Base-by-base conservation (phyloP, 352 stramenopile genomes). In the Discostella stelligera region DNA sequence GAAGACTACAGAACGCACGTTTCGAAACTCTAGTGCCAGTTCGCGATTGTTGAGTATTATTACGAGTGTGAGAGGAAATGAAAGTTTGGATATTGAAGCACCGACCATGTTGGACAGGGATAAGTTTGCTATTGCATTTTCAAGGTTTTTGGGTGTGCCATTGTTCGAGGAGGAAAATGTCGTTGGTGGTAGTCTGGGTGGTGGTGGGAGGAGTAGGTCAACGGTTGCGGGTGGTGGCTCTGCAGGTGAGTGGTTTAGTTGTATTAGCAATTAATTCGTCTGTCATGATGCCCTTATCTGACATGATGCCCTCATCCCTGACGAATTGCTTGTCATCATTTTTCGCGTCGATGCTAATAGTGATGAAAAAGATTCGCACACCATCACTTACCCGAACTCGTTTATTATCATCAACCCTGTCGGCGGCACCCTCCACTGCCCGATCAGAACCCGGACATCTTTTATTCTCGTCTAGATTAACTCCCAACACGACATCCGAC, bases 111-210 rank as follows among this genome's bases (percentile, higher is more conserved):
- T 89, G 56, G 87, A 93, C 77, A 71, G 87, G 59, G 87, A 93
- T 71, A 93, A 91, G 54, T 91, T 91, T 79, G 87, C 87, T 0
- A 81, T 55, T 61, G 87, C 87, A n/a, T 93, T 93, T 83, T 50
- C 83, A 8, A 67, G 66, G 30, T 93, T 93, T 81, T 77, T 93
- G 21, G 71, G 74, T 27, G 71, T 93, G 32, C 85, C 85, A 11
- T 27, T 93, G 32, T 79, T 87, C 61, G 77, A 77, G 27, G 81
- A 86, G 55, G 56, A 74, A 64, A 66, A 25, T 27, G 69, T 53
- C 2, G 58, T 39, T 37, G 44, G 64, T 14, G 23, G 27, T 20
- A 50, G 63, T 6, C 41, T 49, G 32, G 56, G 37, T 44, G 49
- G 44, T 14, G 39, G 63, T 64, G 18, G 30, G 3, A 20, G 21